Conservation (phyloP, 257 asterid species). For the Fraxinus americana region DNA sequence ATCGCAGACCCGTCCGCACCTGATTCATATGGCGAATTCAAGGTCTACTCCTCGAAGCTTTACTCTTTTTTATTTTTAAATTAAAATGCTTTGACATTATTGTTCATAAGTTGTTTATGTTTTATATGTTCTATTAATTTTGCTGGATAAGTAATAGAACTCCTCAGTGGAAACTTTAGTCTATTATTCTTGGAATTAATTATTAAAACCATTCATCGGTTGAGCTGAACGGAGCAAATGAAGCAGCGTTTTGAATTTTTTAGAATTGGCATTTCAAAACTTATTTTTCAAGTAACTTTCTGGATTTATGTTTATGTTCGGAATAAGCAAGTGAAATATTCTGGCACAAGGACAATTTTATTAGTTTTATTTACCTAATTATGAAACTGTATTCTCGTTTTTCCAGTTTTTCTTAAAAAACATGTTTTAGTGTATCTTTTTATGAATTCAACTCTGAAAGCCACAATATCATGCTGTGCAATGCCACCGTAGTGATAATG, state of each 20-base stretch:
- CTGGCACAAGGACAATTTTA: neutral
- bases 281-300: neutral
- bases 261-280: conserved; percentile 1
- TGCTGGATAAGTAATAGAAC: neutral
- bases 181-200: neutral
- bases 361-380: neutral
- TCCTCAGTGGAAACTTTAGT: neutral
- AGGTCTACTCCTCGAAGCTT: conserved; percentile 36
- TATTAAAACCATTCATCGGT: neutral
- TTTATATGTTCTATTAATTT: neutral
- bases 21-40: conserved; percentile 59
- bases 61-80: neutral
- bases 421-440: neutral
- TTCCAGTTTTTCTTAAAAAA: neutral
- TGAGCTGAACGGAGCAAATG: conserved; percentile 23
- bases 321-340: conserved; percentile 1
- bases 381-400: neutral
- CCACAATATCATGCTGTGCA: neutral
- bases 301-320: neutral
- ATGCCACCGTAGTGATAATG: neutral
- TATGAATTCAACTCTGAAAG: neutral
- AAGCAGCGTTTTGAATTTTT: neutral
- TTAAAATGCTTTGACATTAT: neutral
- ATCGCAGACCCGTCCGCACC: conserved; percentile 29
- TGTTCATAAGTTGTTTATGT: neutral